phyloP scores from a whole-genome alignment of 345 rosid genomes.

The Cardamine resedifolia region DNA sequence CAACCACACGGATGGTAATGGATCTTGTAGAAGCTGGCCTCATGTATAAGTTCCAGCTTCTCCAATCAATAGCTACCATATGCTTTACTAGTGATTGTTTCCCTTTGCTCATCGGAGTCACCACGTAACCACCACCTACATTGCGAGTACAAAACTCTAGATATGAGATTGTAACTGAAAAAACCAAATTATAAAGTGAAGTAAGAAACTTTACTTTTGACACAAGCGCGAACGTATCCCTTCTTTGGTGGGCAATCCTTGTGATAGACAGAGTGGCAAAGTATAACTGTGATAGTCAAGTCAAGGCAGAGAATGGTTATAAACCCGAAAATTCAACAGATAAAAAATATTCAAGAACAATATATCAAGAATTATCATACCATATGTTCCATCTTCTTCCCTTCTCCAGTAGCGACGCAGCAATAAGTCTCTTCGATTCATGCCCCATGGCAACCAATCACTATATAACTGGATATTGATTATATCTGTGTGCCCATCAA shows the following conservation, averaged over 20 bases:
- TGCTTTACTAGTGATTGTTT: conserved; percentile 77
- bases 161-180: background rate
- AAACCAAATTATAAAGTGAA: background rate
- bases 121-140: conserved; percentile 91
- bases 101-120: conserved; percentile 71
- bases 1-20: conserved; percentile 76
- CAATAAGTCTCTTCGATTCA: conserved; percentile 78
- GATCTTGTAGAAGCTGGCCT: conserved; percentile 64
- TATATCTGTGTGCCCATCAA: conserved; percentile 93
- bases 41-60: conserved; percentile 69
- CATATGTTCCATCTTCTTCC: conserved; percentile 95
- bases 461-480: conserved; percentile 61
- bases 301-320: conserved; percentile 19
- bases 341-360: background rate
- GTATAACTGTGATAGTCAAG: conserved; percentile 58
- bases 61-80: conserved; percentile 96
- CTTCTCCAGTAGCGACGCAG: conserved; percentile 92
- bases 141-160: background rate
- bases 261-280: conserved; percentile 86
- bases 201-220: conserved; percentile 69
- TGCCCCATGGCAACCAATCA: conserved; percentile 87
- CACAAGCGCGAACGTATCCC: conserved; percentile 87
- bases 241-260: conserved; percentile 63
- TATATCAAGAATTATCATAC: conserved; percentile 38
- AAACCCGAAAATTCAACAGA: background rate